These are phyloP conservation scores for Saitozyma sp. DNA, from an alignment of 768 basidiomycete genomes.

Conservation along the genomic window DNA sequence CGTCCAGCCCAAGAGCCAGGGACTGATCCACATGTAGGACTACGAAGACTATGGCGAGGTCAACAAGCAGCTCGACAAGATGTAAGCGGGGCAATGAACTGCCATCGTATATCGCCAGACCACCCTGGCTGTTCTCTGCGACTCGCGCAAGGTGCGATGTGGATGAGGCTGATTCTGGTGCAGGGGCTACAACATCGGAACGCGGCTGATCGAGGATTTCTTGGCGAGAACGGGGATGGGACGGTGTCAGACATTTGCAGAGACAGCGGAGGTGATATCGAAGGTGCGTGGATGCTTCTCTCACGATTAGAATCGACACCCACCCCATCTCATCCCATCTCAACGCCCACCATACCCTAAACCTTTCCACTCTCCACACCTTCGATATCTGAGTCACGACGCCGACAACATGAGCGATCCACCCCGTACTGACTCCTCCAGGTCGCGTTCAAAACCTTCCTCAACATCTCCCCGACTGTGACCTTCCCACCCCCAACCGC, in stretches of 20 bases:
- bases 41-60: constrained; percentile 93
- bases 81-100: constrained; percentile 45
- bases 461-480: constrained; percentile 84
- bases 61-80: constrained; percentile 88
- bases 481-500: constrained; percentile 64
- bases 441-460: constrained; percentile 97
- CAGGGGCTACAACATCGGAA: constrained; percentile 99
- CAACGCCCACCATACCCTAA: too few relatives aligned
- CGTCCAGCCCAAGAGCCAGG: too few relatives aligned
- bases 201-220: constrained; percentile 93
- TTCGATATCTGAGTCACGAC: neutral
- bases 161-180: too few relatives aligned
- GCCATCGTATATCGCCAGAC: too few relatives aligned
- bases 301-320: neutral
- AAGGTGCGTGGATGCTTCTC: constrained; percentile 62
- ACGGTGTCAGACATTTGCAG: constrained; percentile 88
- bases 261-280: constrained; percentile 91
- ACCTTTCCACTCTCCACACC: too few relatives aligned
- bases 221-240: constrained; percentile 87
- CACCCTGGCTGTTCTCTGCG: too few relatives aligned
- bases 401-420: neutral
- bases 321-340: neutral
- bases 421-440: constrained; percentile 48
- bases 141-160: too few relatives aligned
- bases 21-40: constrained; percentile 56